These are phyloP conservation scores for Aspergillus costaricaensis DNA, from an alignment of 2,329 filamentous ascomycete genomes.

Conservation along the genomic window DNA sequence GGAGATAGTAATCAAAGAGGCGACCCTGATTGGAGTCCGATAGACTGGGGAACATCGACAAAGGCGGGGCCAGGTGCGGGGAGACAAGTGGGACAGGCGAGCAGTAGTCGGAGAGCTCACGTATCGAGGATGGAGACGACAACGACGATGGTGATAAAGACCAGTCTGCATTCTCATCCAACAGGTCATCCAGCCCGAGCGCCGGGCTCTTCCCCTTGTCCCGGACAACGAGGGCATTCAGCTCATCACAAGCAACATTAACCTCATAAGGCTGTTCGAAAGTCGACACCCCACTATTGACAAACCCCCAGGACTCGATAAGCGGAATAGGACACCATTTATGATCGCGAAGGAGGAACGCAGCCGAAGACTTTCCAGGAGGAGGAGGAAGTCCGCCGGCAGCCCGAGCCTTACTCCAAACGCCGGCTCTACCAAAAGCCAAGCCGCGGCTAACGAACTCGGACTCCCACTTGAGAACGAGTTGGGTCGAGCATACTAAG, in stretches of 20 bases:
- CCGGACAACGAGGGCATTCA: constrained; percentile 18
- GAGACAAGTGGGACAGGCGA: neutral
- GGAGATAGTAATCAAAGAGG: constrained; percentile 45
- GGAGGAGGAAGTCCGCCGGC: constrained; percentile 19
- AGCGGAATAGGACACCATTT: constrained; percentile 32
- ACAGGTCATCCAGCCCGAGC: neutral
- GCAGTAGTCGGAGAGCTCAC: neutral
- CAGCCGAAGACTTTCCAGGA: constrained; percentile 17
- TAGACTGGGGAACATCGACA: constrained; percentile 34
- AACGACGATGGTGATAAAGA: neutral
- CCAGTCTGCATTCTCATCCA: constrained; percentile 4
- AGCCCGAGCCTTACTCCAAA: constrained; percentile 40
- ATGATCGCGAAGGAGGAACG: constrained; percentile 22
- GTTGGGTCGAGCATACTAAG: constrained; percentile 38
- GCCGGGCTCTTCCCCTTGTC: neutral
- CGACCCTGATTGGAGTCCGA: constrained; percentile 31
- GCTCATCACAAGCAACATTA: constrained; percentile 28
- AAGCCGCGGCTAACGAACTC: constrained; percentile 45
- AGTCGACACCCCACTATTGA: constrained; percentile 34
- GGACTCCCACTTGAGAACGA: constrained; percentile 42
- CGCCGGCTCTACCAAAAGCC: constrained; percentile 46
- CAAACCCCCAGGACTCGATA: constrained; percentile 34
- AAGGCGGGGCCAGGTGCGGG: constrained; percentile 16
- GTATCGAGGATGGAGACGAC: neutral
- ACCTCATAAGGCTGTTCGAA: constrained; percentile 31